phyloP scores from a whole-genome alignment of 2,329 filamentous ascomycete species.

The Neurospora sp. region DNA sequence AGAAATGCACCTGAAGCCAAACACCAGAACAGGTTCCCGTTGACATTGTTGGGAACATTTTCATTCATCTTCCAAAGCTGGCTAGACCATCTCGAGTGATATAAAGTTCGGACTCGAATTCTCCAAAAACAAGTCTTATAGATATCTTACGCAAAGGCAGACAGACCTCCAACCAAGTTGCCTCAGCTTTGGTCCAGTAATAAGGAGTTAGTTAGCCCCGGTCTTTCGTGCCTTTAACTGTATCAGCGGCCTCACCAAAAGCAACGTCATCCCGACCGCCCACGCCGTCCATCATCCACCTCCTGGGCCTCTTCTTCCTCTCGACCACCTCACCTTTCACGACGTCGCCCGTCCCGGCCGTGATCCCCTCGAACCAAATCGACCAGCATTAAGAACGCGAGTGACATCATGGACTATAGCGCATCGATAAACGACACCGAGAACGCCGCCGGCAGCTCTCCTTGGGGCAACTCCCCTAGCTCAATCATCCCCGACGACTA shows the following conservation, averaged over 20 bases:
- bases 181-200: neutral
- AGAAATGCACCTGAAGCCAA: neutral
- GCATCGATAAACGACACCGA: conserved; percentile 45
- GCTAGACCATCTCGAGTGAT: neutral
- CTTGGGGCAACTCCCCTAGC: conserved; percentile 46
- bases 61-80: neutral
- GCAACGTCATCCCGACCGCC: neutral
- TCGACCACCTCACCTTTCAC: neutral
- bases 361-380: neutral
- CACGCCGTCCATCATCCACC: neutral
- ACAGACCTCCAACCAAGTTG: neutral
- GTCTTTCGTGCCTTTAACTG: neutral
- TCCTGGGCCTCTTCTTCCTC: neutral
- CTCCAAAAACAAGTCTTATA: neutral
- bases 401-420: conserved; percentile 46
- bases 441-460: conserved; percentile 41
- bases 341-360: neutral
- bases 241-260: neutral
- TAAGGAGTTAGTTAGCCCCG: neutral
- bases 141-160: neutral
- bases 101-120: neutral
- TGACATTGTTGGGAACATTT: neutral
- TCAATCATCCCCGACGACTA: conserved; percentile 31
- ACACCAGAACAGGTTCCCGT: neutral
- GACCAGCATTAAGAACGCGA: neutral